phyloP scores from a whole-genome alignment of 768 basidiomycete species.

The Leucosporidium creatinivorum region DNA sequence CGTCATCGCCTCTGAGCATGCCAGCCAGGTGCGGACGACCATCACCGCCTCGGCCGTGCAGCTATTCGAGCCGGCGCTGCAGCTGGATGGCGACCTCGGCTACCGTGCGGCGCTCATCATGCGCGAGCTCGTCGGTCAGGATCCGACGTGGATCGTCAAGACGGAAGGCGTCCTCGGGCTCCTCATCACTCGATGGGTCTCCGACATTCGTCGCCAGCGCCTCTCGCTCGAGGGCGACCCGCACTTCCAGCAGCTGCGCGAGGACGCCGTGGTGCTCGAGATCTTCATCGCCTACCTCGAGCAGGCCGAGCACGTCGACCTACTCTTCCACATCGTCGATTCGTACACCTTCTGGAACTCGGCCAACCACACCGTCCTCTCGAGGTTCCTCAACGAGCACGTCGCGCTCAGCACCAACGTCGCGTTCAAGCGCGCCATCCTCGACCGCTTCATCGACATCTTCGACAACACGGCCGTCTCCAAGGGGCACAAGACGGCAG shows the following conservation, averaged over 20 bases:
- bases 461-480: slow-evolving; percentile 56
- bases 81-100: slow-evolving; percentile 33
- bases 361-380: slow-evolving; percentile 68
- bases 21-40: slow-evolving; percentile 52
- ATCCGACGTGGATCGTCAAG: slow-evolving; percentile 65
- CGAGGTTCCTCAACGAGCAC: slow-evolving; percentile 77
- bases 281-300: slow-evolving; percentile 65
- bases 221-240: slow-evolving; percentile 28
- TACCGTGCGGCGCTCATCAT: slow-evolving; percentile 65
- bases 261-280: slow-evolving; percentile 56
- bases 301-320: slow-evolving; percentile 59
- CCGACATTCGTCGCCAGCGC: slow-evolving; percentile 28
- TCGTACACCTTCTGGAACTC: slow-evolving; percentile 71
- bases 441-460: slow-evolving; percentile 78
- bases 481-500: slow-evolving; percentile 63
- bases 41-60: slow-evolving; percentile 40
- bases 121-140: slow-evolving; percentile 62
- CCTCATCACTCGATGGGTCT: slow-evolving; percentile 34
- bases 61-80: slow-evolving; percentile 43
- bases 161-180: slow-evolving; percentile 45
- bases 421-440: slow-evolving; percentile 63
- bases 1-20: slow-evolving; percentile 34
- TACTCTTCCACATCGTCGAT: slow-evolving; percentile 79
- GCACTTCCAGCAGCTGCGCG: slow-evolving; percentile 39
- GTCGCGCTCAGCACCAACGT: slow-evolving; percentile 66